Conservation (phyloP, 1,284 basidiomycete genomes). For the Pyrrhoderma lamaoense region DNA sequence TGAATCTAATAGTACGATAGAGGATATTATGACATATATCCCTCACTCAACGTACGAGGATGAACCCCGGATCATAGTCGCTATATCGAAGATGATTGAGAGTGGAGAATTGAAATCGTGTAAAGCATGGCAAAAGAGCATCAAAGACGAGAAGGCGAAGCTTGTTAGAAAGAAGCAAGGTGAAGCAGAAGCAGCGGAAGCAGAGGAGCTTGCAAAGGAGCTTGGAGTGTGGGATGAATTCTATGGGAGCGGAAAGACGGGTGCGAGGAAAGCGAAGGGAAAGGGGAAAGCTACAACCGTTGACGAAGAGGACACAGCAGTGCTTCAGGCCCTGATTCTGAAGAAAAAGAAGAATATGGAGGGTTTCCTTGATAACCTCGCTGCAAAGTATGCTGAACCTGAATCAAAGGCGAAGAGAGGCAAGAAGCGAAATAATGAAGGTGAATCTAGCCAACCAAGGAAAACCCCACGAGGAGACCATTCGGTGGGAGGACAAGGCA, state of each 20-base stretch:
- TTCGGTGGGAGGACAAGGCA: conserved; percentile 37
- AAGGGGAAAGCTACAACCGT: conserved; percentile 38
- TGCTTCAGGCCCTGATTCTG: conserved; percentile 76
- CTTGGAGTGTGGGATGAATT: conserved; percentile 95
- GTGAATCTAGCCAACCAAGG: conserved; percentile 20
- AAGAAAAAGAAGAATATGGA: conserved; percentile 68
- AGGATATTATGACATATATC: conserved; percentile 73
- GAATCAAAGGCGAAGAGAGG: conserved; percentile 37
- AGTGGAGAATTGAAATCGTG: conserved; percentile 52
- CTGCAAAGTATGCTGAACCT: conserved; percentile 70
- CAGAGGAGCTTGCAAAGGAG: conserved; percentile 80
- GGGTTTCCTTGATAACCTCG: conserved; percentile 69
- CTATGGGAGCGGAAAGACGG: conserved; percentile 74
- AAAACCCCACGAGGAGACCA: conserved; percentile 51
- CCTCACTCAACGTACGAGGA: conserved; percentile 80
- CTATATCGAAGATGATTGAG: conserved; percentile 62
- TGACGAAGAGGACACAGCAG: conserved; percentile 49
- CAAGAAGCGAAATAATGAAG: conserved; percentile 45
- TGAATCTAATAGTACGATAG: conserved; percentile 62
- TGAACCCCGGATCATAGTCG: conserved; percentile 73
- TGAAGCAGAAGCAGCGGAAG: conserved; percentile 76
- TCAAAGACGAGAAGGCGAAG: conserved; percentile 72
- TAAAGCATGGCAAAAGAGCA: conserved; percentile 61
- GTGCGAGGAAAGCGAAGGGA: conserved; percentile 51
- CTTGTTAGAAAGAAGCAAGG: conserved; percentile 68